Percentiles rank a stretch among this genome's conserved stretches.
Evolutionary conservation across 371 early-diverging fungal species (phyloP).

Genomic region (Zopfochytrium polystomum): DNA sequence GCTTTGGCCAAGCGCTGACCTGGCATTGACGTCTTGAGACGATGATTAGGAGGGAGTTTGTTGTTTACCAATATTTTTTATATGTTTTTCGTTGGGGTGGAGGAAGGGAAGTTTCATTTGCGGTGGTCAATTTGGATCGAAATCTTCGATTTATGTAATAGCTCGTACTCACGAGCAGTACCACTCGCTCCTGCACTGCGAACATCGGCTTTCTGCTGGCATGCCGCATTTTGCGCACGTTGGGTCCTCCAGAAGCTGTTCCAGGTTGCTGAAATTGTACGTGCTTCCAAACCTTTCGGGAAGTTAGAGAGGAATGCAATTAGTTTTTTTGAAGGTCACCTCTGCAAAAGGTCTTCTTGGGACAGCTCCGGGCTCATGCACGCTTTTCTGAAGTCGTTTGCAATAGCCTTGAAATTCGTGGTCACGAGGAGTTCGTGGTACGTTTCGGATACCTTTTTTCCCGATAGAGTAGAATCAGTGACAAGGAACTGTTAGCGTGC

Average conservation of each 20-base stretch:
- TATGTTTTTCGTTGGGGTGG: no score
- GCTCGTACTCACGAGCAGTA: no score
- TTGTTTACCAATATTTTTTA: no score
- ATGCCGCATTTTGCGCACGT: constrained; percentile 47
- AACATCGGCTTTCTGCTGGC: constrained; percentile 46
- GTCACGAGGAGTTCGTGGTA: constrained; percentile 1
- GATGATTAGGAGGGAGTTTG: no score
- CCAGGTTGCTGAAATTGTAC: constrained; percentile 44
- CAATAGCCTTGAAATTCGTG: neutral
- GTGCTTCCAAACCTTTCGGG: constrained; percentile 36
- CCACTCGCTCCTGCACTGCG: constrained; percentile 51
- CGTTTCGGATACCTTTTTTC: neutral
- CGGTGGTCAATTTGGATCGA: no score
- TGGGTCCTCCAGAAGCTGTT: constrained; percentile 40
- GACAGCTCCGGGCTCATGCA: neutral
- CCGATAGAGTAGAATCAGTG: neutral
- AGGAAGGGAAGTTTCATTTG: no score
- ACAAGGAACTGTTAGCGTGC: neutral
- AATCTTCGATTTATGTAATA: no score
- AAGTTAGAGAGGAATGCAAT: neutral
- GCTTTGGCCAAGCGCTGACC: constrained; percentile 42
- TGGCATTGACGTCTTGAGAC: constrained; percentile 49
- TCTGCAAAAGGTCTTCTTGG: neutral
- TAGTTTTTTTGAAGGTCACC: neutral
- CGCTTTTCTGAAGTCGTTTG: constrained; percentile 6